Base-by-base conservation (phyloP, 1,284 basidiomycete species). In the Caloboletus inedulis region DNA sequence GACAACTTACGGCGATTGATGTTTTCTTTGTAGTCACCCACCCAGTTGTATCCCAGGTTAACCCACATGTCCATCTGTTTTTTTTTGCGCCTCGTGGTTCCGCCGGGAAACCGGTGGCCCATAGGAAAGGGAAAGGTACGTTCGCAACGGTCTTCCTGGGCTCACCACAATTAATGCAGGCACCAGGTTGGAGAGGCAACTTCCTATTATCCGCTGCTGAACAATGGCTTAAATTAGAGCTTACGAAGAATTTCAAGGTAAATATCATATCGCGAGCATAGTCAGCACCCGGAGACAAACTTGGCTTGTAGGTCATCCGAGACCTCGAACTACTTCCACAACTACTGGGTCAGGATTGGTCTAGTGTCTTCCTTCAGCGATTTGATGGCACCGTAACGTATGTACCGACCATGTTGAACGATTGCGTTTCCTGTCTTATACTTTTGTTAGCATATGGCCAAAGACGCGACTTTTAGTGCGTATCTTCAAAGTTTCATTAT, bases 51-150 rank as follows among this genome's bases (percentile, higher is more conserved):
- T 94, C 91, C 1, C 95, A 95, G 74, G 94, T 92, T 29, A 99
- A 98, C 64, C 96, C 95, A 0, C 97, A 99, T 69, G 93, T 99
- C 12, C 96, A 98, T 70, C 63, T 98, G n/a, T 99, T 99, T 75
- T 96, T 97, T 74, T 98, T 98, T 64, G 93, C 93, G 1, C 90
- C 94, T 29, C 80, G 92, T 61, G 96, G 96, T 4, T 93, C 94
- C 0, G 93, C 95, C 3, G 96, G 96, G 27, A 87, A 87, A 62
- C 95, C 95, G 0, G 95, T 98, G 1, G 91, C 91, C 7, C 93
- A 95, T 69, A 79, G 91, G 14, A 92, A 89, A 67, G 92, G 92
- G 51, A 95, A 93, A 82, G 94, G 89, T 85, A 55, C 36, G 60
- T 31, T 49, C 6, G 16, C 0, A 2, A 34, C 33, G 0, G 27